Base-by-base conservation (phyloP, 768 basidiomycete species). In the Lyophyllum atratum region DNA sequence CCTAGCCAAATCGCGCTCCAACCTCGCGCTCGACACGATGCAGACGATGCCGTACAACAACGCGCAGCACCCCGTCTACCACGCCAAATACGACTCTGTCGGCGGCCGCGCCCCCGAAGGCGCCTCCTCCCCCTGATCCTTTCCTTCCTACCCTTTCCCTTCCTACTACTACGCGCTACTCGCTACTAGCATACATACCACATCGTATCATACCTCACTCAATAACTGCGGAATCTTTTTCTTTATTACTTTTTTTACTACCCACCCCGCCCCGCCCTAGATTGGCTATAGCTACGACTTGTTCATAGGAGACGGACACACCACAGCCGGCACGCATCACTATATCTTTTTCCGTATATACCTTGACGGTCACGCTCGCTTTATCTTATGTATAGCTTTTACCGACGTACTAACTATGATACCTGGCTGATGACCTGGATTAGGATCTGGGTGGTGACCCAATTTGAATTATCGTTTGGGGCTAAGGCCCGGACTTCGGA, bases 1-100 rank as follows among this genome's bases (percentile, higher is more conserved):
- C 11, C 61, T 85, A 12, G 70, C 76, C 12, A 79, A 80, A 47
- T 85, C 85, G 3, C 76, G 78, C 31, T 77, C 77, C 28, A 79
- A 78, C 63, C 59, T 81, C 39, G 68, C 78, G 15, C 52, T 68
- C 14, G 63, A 63, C 49, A 25, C 54, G 5, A 66, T 66, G 65
- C 58, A 62, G 43, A 59, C 54, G 25, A 68, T 64, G 66, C 58
- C 57, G 15, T 64, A 59, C 49, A 77, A 28, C 55, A 45, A 54
- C 55, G 26, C 66, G 51, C 19, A 66, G 25, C 5, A 63, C 12
- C 22, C 59, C 59, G 29, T 66, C 58, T 54, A 68, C 39, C 44
- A 72, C 22, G 50, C 64, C 49, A 60, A 71, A 62, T 55, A 70
- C 52, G 58, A 74, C 46, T 66, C 65, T 1, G 47, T 65, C n/a